A percentile compares a stretch with the other conserved stretches of the same genome.
Conservation (phyloP, 345 rosid species). For the Euphorbia peplus region DNA sequence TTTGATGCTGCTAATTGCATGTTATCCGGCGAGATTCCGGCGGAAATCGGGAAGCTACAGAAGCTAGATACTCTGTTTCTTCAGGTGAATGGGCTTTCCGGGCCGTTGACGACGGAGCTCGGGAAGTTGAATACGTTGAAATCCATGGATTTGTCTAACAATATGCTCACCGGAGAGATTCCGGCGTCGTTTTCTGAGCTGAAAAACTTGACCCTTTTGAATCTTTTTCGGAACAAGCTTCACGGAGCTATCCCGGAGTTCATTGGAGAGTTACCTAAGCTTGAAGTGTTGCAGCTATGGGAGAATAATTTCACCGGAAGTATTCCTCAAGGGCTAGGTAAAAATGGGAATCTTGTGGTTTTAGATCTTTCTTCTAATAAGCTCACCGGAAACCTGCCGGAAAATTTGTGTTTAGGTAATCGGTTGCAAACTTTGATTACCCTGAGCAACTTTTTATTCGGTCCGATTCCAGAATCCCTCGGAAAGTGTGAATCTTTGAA, state of each 20-base stretch:
- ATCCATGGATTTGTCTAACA: constrained; percentile 87
- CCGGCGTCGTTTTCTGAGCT: constrained; percentile 51
- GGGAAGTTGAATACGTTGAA: constrained; percentile 65
- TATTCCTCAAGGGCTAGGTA: constrained; percentile 61
- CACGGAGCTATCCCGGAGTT: constrained; percentile 78
- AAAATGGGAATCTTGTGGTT: constrained; percentile 49
- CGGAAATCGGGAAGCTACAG: constrained; percentile 60
- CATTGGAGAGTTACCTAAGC: constrained; percentile 64
- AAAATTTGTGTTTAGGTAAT: constrained; percentile 67
- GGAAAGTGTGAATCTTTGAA: constrained; percentile 65
- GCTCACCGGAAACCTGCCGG: constrained; percentile 70
- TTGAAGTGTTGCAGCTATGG: constrained; percentile 86
- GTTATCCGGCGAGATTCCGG: constrained; percentile 60
- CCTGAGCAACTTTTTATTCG: constrained; percentile 65
- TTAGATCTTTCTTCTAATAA: constrained; percentile 84
- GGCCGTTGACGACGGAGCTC: constrained; percentile 53
- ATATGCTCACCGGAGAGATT: constrained; percentile 72
- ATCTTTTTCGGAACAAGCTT: constrained; percentile 80
- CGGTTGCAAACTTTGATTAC: constrained; percentile 65
- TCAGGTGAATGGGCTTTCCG: constrained; percentile 71
- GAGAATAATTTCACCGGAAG: constrained; percentile 84
- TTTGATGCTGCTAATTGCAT: constrained; percentile 73
- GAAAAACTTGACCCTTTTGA: constrained; percentile 65
- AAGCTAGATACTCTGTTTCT: constrained; percentile 78
- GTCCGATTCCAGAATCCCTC: constrained; percentile 69